These are phyloP conservation scores for Ceratobasidium sp. DNA, from an alignment of 1,284 basidiomycete species.

Conservation along the genomic window DNA sequence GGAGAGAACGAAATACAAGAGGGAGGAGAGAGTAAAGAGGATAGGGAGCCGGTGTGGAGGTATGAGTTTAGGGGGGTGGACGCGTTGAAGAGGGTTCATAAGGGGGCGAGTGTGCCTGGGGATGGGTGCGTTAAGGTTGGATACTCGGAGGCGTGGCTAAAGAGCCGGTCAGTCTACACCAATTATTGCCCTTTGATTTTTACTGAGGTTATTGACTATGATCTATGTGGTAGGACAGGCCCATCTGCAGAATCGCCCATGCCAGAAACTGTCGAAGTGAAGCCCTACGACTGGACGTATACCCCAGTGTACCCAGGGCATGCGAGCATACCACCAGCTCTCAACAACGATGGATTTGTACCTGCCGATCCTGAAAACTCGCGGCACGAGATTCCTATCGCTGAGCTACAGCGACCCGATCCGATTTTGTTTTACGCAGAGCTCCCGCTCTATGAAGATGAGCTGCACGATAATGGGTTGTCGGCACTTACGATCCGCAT, in stretches of 20 bases:
- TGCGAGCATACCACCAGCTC: slow-evolving; percentile 50
- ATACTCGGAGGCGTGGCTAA: slow-evolving; percentile 94
- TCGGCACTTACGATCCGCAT: slow-evolving; percentile 86
- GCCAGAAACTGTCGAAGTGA: slow-evolving; percentile 79
- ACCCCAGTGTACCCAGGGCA: slow-evolving; percentile 89
- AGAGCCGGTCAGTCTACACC: slow-evolving; percentile 74
- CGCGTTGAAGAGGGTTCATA: slow-evolving; percentile 82
- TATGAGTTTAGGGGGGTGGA: slow-evolving; percentile 78
- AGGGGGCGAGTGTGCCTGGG: slow-evolving; percentile 79
- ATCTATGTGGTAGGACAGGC: slow-evolving; percentile 65
- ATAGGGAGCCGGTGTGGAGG: slow-evolving; percentile 68
- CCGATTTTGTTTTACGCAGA: slow-evolving; percentile 97
- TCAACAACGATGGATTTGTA: slow-evolving; percentile 60
- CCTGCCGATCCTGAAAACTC: slow-evolving; percentile 67
- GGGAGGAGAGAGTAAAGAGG: slow-evolving; percentile 59
- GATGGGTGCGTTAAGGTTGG: slow-evolving; percentile 94
- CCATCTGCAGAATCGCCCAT: slow-evolving; percentile 75
- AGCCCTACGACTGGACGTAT: slow-evolving; percentile 99
- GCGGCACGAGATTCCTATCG: slow-evolving; percentile 79
- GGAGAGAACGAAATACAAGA: slow-evolving; percentile 22
- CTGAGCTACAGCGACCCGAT: slow-evolving; percentile 88
- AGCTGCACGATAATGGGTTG: slow-evolving; percentile 93
- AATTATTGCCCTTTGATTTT: neutral
- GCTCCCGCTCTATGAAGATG: slow-evolving; percentile 92
- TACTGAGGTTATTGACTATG: neutral